Evolutionary conservation across 345 rosid genomes (phyloP), one percentile per base, ranked within the genome.

Genomic region (Atalantia buxifolia): DNA sequence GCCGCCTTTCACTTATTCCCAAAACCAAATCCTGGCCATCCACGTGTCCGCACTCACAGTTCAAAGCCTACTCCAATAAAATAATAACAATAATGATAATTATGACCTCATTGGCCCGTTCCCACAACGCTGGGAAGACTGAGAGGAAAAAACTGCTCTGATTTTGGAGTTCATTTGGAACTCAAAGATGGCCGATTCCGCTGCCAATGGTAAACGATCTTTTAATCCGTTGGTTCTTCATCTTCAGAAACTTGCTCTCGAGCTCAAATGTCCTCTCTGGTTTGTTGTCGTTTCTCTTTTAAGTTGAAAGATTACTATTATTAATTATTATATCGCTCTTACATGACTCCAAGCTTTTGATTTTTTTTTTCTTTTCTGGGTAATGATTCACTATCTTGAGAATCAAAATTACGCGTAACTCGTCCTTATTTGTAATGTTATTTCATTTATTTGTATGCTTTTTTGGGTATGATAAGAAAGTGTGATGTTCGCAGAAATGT

Each of bases 211-310:
- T 50, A 59, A 65, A 53, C 83, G 85, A 68, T 66, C 85, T 60
- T 80, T 89, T 79, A 89, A 91, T 70, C 95, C 98, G 27, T 92
- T 93, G 91, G 80, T 87, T 76, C 95, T 93, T 69, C 91, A 92
- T 82, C 86, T 95, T 59, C 95, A 92, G 80, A 95, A 93, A 72
- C 81, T 95, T 75, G 92, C 81, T 66, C 92, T 95, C 25, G 98
- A 95, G 78, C 97, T 93, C 81, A 93, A 92, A 56, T 95, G 98
- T 71, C 93, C 98, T 69, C 88, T 91, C 75, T 95, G 98, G 98
- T 95, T 81, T 19, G 90, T 82, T 57, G 13, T 61, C 36, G 25
- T 36, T 27, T 13, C 12, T 45, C 5, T 24, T 57, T 5, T 5
- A 19, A 7, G n/a, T 7, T n/a, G 5, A 27, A 28, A 30, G 9